phyloP scores from a whole-genome alignment of 1,284 basidiomycete genomes.

The Boletus smithii region DNA sequence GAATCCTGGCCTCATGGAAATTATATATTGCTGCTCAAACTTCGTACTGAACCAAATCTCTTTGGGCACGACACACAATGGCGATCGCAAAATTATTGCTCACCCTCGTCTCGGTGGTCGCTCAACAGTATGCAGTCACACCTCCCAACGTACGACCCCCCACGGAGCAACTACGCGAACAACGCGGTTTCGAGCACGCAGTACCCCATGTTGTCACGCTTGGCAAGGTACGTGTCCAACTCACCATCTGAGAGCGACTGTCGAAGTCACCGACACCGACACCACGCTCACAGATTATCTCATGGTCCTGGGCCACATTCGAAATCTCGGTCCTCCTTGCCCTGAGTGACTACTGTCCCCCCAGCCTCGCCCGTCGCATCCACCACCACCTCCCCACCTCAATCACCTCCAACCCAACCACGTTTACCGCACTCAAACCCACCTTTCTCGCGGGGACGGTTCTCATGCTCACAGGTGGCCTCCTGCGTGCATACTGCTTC shows the following conservation, averaged over 20 bases:
- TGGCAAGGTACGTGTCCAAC: not conserved
- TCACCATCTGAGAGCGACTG: no score
- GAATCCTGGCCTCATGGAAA: no score
- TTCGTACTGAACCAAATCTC: no score
- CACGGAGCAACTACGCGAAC: slow-evolving; percentile 14
- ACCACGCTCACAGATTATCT: not conserved
- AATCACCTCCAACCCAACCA: not conserved
- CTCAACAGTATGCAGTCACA: slow-evolving; percentile 4
- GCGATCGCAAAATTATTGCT: slow-evolving; percentile 1
- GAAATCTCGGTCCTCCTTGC: not conserved
- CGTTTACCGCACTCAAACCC: slow-evolving; percentile 2
- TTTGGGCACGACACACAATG: no score
- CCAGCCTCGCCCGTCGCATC: slow-evolving; percentile 2
- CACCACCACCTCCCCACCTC: not conserved
- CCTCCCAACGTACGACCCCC: slow-evolving; percentile 15
- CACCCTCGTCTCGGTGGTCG: not conserved
- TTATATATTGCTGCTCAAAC: no score
- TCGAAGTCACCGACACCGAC: not conserved
- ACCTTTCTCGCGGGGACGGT: slow-evolving; percentile 10
- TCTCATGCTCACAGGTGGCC: slow-evolving; percentile 11
- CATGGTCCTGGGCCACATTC: not conserved
- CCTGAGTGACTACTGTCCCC: slow-evolving; percentile 2
- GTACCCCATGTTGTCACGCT: not conserved
- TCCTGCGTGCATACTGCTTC: slow-evolving; percentile 23
- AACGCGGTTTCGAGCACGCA: slow-evolving; percentile 3